Evolutionary conservation across 2,329 filamentous ascomycete genomes (phyloP).

Genomic region (Tricladium varicosporioides): DNA sequence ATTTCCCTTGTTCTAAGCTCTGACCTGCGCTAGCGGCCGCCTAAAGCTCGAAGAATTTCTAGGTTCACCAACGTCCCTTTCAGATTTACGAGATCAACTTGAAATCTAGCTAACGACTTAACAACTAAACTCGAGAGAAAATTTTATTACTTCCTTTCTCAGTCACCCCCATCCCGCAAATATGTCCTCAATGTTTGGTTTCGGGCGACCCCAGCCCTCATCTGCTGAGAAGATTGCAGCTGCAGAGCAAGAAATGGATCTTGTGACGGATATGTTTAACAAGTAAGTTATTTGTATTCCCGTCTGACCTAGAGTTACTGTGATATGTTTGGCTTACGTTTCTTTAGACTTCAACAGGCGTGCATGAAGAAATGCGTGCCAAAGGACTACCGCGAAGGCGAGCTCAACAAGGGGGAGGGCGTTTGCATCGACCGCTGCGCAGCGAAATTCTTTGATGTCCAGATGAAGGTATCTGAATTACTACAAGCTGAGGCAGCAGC

Average conservation of each 20-base stretch:
- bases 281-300: conserved; percentile 56
- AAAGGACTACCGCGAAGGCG: conserved; percentile 86
- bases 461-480: conserved; percentile 95
- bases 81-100: not conserved
- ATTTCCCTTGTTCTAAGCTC: not conserved
- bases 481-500: conserved; percentile 84
- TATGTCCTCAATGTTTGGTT: conserved; percentile 72
- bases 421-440: conserved; percentile 98
- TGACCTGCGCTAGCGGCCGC: conserved; percentile 21
- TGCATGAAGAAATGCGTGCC: conserved; percentile 96
- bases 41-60: conserved; percentile 24
- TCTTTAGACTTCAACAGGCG: conserved; percentile 71
- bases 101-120: too few relatives aligned
- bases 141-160: not conserved
- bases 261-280: conserved; percentile 97
- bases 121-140: too few relatives aligned
- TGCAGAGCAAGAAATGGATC: conserved; percentile 95
- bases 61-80: conserved; percentile 4
- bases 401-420: conserved; percentile 98
- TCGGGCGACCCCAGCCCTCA: conserved; percentile 76
- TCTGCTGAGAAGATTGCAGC: conserved; percentile 97
- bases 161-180: conserved; percentile 29
- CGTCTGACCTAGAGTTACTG: too few relatives aligned
- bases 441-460: conserved; percentile 97
- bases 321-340: conserved; percentile 7